These are phyloP conservation scores for Nepenthes mirabilis DNA, from an alignment of 148 eudicot species.

Conservation along the genomic window DNA sequence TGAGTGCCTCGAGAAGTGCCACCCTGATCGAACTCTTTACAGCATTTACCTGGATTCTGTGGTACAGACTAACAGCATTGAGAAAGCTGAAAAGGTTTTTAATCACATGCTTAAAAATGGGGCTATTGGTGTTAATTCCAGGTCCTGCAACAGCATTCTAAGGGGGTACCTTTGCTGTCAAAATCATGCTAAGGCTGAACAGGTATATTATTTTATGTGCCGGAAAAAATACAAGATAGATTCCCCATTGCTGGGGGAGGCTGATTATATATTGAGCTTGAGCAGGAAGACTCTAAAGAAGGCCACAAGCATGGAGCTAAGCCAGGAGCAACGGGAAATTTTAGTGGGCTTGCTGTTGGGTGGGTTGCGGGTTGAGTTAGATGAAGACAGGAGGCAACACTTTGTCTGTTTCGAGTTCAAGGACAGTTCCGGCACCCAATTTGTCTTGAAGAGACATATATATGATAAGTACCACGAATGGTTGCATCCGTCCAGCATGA, in stretches of 20 bases:
- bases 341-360: slow-evolving; percentile 77
- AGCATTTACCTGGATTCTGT: slow-evolving; percentile 67
- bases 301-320: slow-evolving; percentile 43
- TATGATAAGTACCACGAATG: slow-evolving; percentile 70
- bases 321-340: slow-evolving; percentile 72
- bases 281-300: slow-evolving; percentile 30
- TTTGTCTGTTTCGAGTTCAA: slow-evolving; percentile 49
- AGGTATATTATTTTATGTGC: slow-evolving; percentile 55
- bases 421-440: slow-evolving; percentile 34
- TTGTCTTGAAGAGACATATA: slow-evolving; percentile 47
- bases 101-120: slow-evolving; percentile 54
- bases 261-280: slow-evolving; percentile 30
- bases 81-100: slow-evolving; percentile 67
- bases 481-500: slow-evolving; percentile 32
- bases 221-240: slow-evolving; percentile 57
- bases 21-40: slow-evolving; percentile 50
- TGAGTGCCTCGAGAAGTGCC: slow-evolving; percentile 44
- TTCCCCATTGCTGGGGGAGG: slow-evolving; percentile 44
- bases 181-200: slow-evolving; percentile 49
- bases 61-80: slow-evolving; percentile 40
- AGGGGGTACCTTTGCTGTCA: slow-evolving; percentile 38
- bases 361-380: slow-evolving; percentile 47
- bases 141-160: slow-evolving; percentile 61
- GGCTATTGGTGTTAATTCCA: slow-evolving; percentile 45
- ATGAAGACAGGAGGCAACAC: slow-evolving; percentile 31